Evolutionary conservation across 164 flowering plant species (phyloP), one percentile per base, ranked within the genome.

Genomic region (Sedum album): DNA sequence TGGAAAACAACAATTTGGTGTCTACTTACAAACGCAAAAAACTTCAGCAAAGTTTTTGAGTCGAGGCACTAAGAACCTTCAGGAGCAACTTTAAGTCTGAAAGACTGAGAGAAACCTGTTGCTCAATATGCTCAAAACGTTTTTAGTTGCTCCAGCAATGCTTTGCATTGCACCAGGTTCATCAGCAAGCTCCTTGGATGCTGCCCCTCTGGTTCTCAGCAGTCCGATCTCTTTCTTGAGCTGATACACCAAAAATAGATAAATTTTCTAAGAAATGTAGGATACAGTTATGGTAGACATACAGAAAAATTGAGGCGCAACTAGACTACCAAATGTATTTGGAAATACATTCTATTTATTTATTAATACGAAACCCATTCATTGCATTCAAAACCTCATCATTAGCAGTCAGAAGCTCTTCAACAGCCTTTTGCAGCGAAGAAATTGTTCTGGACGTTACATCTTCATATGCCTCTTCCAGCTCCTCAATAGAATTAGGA

Each of bases 401-500:
- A 63, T 81, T 69, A 8, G 74, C 76, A 28, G 30, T 41, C 36
- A 8, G 42, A 49, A 87, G 89, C 66, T 81, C 84, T 73, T 82
- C 82, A 66, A 85, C 72, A 20, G 83, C 79, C 60, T 80, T 72
- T 25, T 82, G 86, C 71, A 86, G 68, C 9, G 82, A 69, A 28
- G 77, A 70, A 69, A 85, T 80, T 53, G 90, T 82, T 38, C 53
- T 70, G 23, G 41, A 73, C 41, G 78, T 77, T 30, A 78, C 67
- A 72, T 88, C 88, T 66, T 83, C 83, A 48, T 67, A 77, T 30
- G 73, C 84, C 67, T 73, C 49, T 36, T 85, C 91, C 62, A 79
- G 31, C 28, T 79, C 84, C 74, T 80, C 84, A 38, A 68, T 65
- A 5, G 82, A 73, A 68, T 71, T 39, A 31, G 79, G 82, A 76